Conservation (phyloP, 192 early-diverging fungal genomes). For the Physocladia obscura region DNA sequence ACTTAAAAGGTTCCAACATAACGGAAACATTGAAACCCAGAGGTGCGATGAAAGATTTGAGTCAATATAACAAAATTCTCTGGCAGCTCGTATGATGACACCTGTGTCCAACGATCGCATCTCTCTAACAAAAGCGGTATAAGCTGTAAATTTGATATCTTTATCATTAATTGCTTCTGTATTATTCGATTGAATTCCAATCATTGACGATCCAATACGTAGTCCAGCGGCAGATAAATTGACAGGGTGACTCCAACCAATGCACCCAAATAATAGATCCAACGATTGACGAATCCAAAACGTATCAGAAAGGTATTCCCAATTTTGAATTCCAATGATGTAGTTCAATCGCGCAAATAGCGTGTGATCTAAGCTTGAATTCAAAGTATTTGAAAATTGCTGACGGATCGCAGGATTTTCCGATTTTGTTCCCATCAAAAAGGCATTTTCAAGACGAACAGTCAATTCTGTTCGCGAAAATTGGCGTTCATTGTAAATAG, state of each 20-base stretch:
- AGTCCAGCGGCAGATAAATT: constrained; percentile 34
- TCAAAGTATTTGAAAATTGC: constrained; percentile 78
- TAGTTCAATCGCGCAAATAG: constrained; percentile 81
- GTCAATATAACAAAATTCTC: constrained; percentile 47
- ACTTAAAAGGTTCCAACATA: constrained; percentile 75
- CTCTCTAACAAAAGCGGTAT: constrained; percentile 57
- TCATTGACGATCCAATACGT: constrained; percentile 34
- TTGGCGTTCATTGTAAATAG: constrained; percentile 79
- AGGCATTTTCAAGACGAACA: constrained; percentile 89
- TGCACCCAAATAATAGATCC: constrained; percentile 76
- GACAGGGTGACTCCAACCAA: constrained; percentile 18
- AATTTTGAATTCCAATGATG: constrained; percentile 88
- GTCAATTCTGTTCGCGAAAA: constrained; percentile 91
- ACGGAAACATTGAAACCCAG: constrained; percentile 85
- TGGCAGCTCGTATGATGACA: constrained; percentile 36
- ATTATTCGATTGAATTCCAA: constrained; percentile 48
- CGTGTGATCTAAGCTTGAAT: constrained; percentile 60
- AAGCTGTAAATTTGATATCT: constrained; percentile 52
- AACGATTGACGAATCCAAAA: constrained; percentile 95
- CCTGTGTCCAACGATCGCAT: constrained; percentile 34
- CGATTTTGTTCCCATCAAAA: constrained; percentile 84
- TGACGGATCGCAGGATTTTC: constrained; percentile 77
- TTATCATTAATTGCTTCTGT: not conserved
- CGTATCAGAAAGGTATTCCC: constrained; percentile 80
- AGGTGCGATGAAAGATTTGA: constrained; percentile 64